phyloP scores from a whole-genome alignment of 208 protist species.

The Trypanosoma mega region DNA sequence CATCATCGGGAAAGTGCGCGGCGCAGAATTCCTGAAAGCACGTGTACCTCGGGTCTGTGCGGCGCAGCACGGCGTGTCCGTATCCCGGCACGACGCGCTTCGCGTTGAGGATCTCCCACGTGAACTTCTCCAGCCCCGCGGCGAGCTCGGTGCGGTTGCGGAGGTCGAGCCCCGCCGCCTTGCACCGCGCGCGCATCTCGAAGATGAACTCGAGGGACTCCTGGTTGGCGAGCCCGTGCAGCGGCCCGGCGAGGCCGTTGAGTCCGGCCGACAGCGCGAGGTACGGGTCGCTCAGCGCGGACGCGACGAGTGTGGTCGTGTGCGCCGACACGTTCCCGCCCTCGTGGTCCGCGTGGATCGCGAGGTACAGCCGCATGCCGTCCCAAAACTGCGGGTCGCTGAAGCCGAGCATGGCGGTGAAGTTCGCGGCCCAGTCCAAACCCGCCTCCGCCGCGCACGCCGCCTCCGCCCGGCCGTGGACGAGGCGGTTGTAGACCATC shows the following conservation, averaged over 20 bases:
- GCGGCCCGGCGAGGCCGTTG: constrained; percentile 96
- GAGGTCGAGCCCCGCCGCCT: constrained; percentile 44
- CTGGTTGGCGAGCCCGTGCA: constrained; percentile 98
- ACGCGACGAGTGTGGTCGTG: constrained; percentile 96
- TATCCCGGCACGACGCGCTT: constrained; percentile 94
- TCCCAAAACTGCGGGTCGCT: constrained; percentile 92
- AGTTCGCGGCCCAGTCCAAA: constrained; percentile 96
- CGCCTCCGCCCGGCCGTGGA: constrained; percentile 45
- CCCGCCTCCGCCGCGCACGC: constrained; percentile 39
- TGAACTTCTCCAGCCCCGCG: constrained; percentile 81
- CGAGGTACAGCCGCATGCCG: constrained; percentile 98
- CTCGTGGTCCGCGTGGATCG: constrained; percentile 96
- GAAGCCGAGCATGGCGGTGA: constrained; percentile 94
- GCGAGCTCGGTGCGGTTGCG: constrained; percentile 54
- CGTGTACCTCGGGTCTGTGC: constrained; percentile 98
- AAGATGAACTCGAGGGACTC: constrained; percentile 93
- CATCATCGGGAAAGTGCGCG: constrained; percentile 95
- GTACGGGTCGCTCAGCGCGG: constrained; percentile 98
- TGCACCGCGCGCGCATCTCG: constrained; percentile 61
- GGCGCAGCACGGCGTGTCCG: constrained; percentile 97
- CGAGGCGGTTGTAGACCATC: constrained; percentile 91
- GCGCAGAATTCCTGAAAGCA: constrained; percentile 97
- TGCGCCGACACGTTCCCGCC: constrained; percentile 98
- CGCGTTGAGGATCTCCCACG: constrained; percentile 91
- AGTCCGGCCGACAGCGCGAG: constrained; percentile 94